A percentile compares a stretch with the other conserved stretches of the same genome.
Conservation (phyloP, 2,329 filamentous ascomycete genomes). For the Bertia moriformis region DNA sequence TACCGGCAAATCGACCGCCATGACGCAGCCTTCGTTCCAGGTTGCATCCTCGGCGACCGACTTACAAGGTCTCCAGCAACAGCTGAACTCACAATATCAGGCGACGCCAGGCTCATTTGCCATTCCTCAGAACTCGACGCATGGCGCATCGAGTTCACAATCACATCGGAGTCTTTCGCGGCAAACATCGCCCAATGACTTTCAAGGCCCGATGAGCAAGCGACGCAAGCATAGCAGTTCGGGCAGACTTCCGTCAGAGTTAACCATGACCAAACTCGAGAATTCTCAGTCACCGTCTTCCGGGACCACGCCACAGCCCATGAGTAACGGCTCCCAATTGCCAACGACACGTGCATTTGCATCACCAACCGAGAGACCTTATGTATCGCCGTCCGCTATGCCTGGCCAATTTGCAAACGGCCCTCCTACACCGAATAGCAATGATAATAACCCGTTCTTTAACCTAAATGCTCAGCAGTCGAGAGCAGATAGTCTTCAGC, state of each 20-base stretch:
- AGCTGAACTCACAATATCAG: conserved; percentile 21
- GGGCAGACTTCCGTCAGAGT: conserved; percentile 53
- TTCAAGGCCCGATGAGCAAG: conserved; percentile 55
- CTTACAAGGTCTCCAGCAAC: conserved; percentile 40
- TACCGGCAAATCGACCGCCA: conserved; percentile 11
- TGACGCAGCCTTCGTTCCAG: conserved; percentile 31
- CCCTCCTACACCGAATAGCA: conserved; percentile 51
- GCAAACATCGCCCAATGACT: conserved; percentile 55
- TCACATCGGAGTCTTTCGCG: conserved; percentile 54
- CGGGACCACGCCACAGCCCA: conserved; percentile 20
- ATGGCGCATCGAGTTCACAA: conserved; percentile 24
- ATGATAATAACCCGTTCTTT: conserved; percentile 36
- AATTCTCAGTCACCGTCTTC: conserved; percentile 27
- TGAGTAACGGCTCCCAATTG: conserved; percentile 12
- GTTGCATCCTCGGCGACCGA: conserved; percentile 53
- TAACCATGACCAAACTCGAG: conserved; percentile 74
- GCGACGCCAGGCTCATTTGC: conserved; percentile 6
- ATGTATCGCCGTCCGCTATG: conserved; percentile 24
- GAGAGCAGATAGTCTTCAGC: conserved; percentile 51
- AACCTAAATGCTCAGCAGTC: conserved; percentile 31
- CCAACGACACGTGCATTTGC: conserved; percentile 21
- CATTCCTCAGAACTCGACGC: conserved; percentile 4
- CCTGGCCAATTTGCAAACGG: conserved; percentile 36
- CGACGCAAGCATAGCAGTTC: conserved; percentile 67
- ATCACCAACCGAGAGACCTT: conserved; percentile 33